phyloP scores from a whole-genome alignment of 129 eudicot genomes.

The Solidago caesia region DNA sequence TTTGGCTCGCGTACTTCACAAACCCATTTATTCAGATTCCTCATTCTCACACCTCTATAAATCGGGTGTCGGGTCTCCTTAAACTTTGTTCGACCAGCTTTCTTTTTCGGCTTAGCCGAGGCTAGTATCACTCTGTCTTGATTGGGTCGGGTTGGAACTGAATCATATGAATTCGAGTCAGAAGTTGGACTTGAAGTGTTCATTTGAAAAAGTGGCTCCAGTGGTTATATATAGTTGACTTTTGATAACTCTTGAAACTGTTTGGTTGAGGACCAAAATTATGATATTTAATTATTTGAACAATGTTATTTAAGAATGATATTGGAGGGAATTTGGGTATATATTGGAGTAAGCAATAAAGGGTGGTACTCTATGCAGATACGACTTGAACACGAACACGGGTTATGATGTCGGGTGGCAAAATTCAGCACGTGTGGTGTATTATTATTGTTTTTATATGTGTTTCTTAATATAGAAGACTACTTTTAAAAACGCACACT shows the following conservation, averaged over 20 bases:
- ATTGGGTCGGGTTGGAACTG: neutral
- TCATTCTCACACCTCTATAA: conserved; percentile 58
- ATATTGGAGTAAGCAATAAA: conserved; percentile 4
- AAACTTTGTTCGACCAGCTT: conserved; percentile 73
- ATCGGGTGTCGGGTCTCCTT: conserved; percentile 82
- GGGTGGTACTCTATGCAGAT: conserved; percentile 12
- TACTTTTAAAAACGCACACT: neutral
- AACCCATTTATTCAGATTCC: conserved; percentile 62
- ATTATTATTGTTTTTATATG: neutral
- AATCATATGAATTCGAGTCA: conserved; percentile 28
- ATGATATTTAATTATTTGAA: no score
- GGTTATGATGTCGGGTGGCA: neutral
- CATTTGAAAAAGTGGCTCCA: conserved; percentile 24
- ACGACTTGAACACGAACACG: conserved; percentile 35
- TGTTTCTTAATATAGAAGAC: conserved; percentile 14
- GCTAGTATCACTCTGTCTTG: conserved; percentile 54
- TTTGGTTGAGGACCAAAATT: no score
- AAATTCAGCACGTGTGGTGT: conserved; percentile 28
- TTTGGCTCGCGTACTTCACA: conserved; percentile 70
- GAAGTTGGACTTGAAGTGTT: conserved; percentile 30
- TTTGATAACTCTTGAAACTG: conserved; percentile 14
- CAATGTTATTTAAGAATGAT: neutral
- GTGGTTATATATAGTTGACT: neutral
- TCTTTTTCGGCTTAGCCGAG: conserved; percentile 55
- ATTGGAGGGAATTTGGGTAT: conserved; percentile 3